Evolutionary conservation across 306 rosid genomes (phyloP).

Genomic region (Casuarina equisetifolia): DNA sequence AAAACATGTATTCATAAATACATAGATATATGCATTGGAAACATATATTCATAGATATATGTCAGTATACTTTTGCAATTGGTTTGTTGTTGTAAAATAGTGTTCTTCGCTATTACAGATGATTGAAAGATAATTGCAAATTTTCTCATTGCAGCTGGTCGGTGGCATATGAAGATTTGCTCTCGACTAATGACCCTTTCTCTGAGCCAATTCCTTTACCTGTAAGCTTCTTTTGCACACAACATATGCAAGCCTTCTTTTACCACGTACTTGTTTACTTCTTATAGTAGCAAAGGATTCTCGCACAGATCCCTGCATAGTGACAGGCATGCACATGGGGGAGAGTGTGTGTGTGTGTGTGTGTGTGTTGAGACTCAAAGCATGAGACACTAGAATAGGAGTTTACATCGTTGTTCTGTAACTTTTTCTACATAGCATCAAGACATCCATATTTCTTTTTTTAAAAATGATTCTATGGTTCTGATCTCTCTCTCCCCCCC

Average conservation of each 20-base stretch:
- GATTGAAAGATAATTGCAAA: slow-evolving; percentile 13
- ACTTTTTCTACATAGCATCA: background rate
- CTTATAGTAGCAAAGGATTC: background rate
- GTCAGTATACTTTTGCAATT: background rate
- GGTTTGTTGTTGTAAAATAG: slow-evolving; percentile 4
- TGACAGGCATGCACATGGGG: background rate
- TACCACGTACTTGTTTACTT: background rate
- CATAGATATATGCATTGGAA: background rate
- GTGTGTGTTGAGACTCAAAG: slow-evolving; percentile 4
- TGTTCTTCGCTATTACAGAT: background rate
- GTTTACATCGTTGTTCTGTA: background rate
- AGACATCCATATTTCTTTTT: background rate
- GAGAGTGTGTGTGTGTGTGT: background rate
- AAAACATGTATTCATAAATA: background rate
- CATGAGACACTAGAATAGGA: slow-evolving; percentile 5
- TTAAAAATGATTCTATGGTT: background rate
- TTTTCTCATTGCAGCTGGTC: slow-evolving; percentile 80
- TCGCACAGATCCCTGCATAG: background rate
- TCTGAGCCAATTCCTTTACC: slow-evolving; percentile 80
- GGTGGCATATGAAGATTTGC: slow-evolving; percentile 81
- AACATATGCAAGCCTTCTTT: background rate
- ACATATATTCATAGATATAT: background rate
- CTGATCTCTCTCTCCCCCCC: background rate
- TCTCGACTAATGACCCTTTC: slow-evolving; percentile 70
- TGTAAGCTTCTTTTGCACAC: slow-evolving; percentile 50